Evolutionary conservation across 2,329 filamentous ascomycete species (phyloP).

Genomic region (Venturia oleaginea): DNA sequence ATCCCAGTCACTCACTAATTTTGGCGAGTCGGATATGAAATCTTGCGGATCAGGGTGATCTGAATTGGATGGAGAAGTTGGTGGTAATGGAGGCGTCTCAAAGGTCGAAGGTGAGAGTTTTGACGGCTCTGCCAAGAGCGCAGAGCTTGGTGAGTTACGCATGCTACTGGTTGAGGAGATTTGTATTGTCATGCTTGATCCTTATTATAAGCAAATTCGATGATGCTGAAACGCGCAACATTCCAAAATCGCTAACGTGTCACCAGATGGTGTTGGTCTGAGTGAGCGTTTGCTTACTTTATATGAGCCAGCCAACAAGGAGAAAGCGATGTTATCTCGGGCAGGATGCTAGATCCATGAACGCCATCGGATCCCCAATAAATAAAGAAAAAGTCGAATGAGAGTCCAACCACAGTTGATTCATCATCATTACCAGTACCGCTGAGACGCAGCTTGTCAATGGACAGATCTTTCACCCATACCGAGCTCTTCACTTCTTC

Average conservation of each 20-base stretch:
- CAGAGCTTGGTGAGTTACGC: background rate
- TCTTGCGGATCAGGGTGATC: no score
- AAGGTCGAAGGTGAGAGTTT: no score
- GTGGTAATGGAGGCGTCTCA: no score
- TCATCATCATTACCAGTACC: no score
- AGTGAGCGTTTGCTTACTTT: background rate
- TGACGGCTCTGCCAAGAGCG: no score
- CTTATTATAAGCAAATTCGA: background rate
- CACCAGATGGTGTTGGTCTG: background rate
- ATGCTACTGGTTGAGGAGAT: background rate
- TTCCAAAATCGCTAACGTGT: background rate
- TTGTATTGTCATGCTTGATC: background rate
- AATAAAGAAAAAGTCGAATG: background rate
- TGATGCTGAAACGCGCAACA: background rate
- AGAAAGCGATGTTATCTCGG: background rate
- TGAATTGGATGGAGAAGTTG: no score
- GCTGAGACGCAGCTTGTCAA: background rate
- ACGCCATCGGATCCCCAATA: no score
- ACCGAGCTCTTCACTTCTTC: background rate
- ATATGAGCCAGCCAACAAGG: background rate
- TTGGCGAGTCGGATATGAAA: no score
- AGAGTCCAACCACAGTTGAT: no score
- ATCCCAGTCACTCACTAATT: no score
- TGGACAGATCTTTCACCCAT: no score
- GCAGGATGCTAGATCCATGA: no score